These are phyloP conservation scores for Letharia columbiana DNA, from an alignment of 495 filamentous ascomycete genomes.

Conservation along the genomic window DNA sequence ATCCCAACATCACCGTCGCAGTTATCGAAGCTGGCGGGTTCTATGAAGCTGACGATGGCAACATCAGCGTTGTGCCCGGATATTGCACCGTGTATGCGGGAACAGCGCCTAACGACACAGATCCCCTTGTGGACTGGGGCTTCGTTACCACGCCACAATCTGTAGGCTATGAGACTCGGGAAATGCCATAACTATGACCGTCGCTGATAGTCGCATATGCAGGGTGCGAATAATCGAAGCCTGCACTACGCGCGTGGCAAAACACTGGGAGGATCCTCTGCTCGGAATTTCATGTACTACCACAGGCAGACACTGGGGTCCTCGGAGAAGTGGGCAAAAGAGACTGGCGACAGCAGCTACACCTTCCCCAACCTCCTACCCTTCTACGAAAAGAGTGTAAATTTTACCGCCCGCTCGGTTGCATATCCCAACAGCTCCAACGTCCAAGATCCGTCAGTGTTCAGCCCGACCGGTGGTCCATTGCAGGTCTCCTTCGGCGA, in stretches of 20 bases:
- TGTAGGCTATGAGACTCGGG: slow-evolving; percentile 22
- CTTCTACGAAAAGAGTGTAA: slow-evolving; percentile 40
- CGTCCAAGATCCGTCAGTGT: slow-evolving; percentile 28
- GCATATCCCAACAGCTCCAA: slow-evolving; percentile 21
- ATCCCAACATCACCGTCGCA: slow-evolving; percentile 30
- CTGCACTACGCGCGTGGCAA: slow-evolving; percentile 35
- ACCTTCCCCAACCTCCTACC: slow-evolving; percentile 46
- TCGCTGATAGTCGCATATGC: slow-evolving; percentile 6
- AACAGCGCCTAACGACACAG: slow-evolving; percentile 27
- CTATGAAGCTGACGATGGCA: slow-evolving; percentile 43
- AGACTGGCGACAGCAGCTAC: slow-evolving; percentile 47
- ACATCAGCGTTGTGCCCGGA: slow-evolving; percentile 38
- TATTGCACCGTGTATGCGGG: slow-evolving; percentile 31
- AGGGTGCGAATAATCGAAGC: slow-evolving; percentile 32
- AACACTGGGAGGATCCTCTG: slow-evolving; percentile 25
- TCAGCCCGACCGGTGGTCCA: slow-evolving; percentile 24
- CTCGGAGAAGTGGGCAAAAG: slow-evolving; percentile 48
- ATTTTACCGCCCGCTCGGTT: slow-evolving; percentile 27
- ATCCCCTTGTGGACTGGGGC: slow-evolving; percentile 42
- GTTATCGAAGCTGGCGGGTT: slow-evolving; percentile 53
- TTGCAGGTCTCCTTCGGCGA: slow-evolving; percentile 33
- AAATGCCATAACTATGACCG: slow-evolving; percentile 35
- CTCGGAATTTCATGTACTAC: slow-evolving; percentile 27
- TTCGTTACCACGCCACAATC: slow-evolving; percentile 27
- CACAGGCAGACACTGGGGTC: slow-evolving; percentile 38